Conservation (phyloP, 169 alveolate species). For the Plasmodium ovale region DNA sequence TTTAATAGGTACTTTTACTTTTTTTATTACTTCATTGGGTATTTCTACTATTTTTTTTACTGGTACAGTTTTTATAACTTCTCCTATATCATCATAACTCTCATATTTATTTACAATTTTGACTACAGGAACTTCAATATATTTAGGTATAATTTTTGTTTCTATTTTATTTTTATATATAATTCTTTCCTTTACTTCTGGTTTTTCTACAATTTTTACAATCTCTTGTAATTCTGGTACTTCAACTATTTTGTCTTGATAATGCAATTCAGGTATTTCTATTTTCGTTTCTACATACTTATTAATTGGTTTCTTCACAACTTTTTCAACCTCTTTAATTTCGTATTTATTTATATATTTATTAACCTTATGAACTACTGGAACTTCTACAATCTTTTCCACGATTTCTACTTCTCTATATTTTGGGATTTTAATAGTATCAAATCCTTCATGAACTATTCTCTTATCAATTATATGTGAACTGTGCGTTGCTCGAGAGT, state of each 20-base stretch:
- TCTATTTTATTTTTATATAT: constrained; percentile 84
- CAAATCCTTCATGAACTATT: constrained; percentile 86
- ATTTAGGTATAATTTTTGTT: constrained; percentile 84
- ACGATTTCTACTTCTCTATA: constrained; percentile 85
- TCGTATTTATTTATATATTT: constrained; percentile 83
- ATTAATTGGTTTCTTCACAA: constrained; percentile 83
- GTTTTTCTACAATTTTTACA: constrained; percentile 80
- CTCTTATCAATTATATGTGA: constrained; percentile 77
- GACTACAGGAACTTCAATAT: constrained; percentile 85
- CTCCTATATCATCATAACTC: constrained; percentile 86
- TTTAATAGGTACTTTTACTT: constrained; percentile 82
- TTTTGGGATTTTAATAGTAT: constrained; percentile 83
- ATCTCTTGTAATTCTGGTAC: constrained; percentile 87
- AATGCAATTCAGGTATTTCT: constrained; percentile 85
- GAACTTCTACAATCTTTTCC: constrained; percentile 85
- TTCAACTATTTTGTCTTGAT: constrained; percentile 82
- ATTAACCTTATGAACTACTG: constrained; percentile 85
- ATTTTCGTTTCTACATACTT: constrained; percentile 84
- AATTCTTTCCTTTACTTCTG: constrained; percentile 82
- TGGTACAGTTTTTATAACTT: constrained; percentile 82
- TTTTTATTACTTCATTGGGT: constrained; percentile 83
- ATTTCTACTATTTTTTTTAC: constrained; percentile 84
- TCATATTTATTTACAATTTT: constrained; percentile 83
- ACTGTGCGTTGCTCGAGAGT: constrained; percentile 82
- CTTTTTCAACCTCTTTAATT: constrained; percentile 83